Percentiles rank a stretch among this genome's conserved stretches.
These are phyloP conservation scores for Berberis vulgaris DNA, from an alignment of 164 flowering plant species.

Conservation along the genomic window DNA sequence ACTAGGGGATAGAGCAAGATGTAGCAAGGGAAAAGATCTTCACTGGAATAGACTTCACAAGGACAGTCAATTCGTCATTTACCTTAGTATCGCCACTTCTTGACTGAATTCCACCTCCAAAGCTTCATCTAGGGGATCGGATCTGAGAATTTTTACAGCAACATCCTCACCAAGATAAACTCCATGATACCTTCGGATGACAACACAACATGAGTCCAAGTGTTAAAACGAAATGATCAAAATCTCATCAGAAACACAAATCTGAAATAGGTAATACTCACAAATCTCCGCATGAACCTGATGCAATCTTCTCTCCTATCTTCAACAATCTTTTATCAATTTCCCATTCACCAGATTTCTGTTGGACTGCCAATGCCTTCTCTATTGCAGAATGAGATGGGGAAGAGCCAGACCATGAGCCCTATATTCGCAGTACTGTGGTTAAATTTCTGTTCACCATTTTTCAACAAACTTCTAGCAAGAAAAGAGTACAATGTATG, in stretches of 20 bases:
- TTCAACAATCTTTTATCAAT: conserved; percentile 61
- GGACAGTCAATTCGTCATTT: conserved; percentile 1
- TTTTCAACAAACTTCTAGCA: too few relatives aligned
- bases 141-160: conserved; percentile 71
- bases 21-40: too few relatives aligned
- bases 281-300: conserved; percentile 96
- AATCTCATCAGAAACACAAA: background rate
- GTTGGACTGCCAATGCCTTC: conserved; percentile 29
- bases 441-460: too few relatives aligned
- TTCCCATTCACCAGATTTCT: conserved; percentile 54
- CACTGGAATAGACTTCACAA: background rate
- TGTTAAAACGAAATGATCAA: conserved; percentile 4
- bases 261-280: conserved; percentile 26
- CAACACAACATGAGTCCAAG: background rate
- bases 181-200: conserved; percentile 55
- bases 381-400: conserved; percentile 43
- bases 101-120: conserved; percentile 74
- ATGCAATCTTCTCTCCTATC: conserved; percentile 73
- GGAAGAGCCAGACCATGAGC: conserved; percentile 74
- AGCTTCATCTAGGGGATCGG: conserved; percentile 63
- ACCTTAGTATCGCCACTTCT: conserved; percentile 85
- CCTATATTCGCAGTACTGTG: conserved; percentile 31
- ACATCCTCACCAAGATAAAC: conserved; percentile 76
- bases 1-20: background rate
- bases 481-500: too few relatives aligned